These are phyloP conservation scores for Leishmania guyanensis DNA, from an alignment of 208 protist genomes.

Conservation along the genomic window DNA sequence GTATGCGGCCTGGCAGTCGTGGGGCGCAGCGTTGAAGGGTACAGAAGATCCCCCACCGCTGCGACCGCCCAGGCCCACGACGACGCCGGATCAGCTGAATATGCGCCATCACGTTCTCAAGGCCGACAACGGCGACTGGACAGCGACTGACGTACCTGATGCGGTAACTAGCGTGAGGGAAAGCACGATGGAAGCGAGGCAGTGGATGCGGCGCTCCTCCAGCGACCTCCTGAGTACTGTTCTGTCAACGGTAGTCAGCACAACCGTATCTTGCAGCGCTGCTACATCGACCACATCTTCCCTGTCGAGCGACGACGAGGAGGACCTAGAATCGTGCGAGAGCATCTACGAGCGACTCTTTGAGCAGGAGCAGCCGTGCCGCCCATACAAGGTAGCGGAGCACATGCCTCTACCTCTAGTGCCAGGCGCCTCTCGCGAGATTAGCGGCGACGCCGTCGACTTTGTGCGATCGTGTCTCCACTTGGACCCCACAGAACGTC, in stretches of 20 bases:
- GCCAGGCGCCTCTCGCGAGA: conserved; percentile 7
- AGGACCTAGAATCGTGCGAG: conserved; percentile 5
- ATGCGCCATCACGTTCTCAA: not conserved
- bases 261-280: not conserved
- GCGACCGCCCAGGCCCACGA: not conserved
- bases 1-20: not conserved
- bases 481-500: conserved; percentile 43
- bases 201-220: not conserved
- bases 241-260: not conserved
- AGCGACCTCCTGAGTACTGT: not conserved
- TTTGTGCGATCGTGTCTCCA: conserved; percentile 58
- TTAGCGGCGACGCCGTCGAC: conserved; percentile 56
- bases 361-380: conserved; percentile 21
- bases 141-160: not conserved
- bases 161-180: no score
- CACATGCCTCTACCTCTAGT: conserved; percentile 1
- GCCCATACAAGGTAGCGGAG: conserved; percentile 23
- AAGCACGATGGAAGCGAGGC: not conserved
- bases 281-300: not conserved
- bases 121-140: not conserved
- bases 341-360: conserved; percentile 37
- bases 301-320: not conserved
- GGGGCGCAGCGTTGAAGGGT: not conserved
- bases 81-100: not conserved
- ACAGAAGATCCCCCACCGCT: not conserved